Evolutionary conservation across 2,329 filamentous ascomycete species (phyloP), one percentile per base, ranked within the genome.

Genomic region (Cucurbitaria berberidis): DNA sequence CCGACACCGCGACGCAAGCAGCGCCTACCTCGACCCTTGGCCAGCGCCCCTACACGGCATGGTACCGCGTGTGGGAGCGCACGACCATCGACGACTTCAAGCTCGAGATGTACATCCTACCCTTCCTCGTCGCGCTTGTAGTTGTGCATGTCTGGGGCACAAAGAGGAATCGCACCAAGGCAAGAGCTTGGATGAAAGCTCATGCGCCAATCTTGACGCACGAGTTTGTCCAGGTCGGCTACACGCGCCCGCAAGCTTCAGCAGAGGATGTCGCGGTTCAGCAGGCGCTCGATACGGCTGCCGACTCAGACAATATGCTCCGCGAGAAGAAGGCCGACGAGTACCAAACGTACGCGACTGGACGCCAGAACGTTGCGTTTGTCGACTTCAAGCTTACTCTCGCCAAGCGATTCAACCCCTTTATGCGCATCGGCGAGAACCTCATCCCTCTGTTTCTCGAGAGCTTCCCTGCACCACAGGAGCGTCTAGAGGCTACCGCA

Each of bases 41-140:
- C 43, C 60, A 77, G 78, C 76, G 81, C 22, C 89, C 90, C 13
- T 97, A 89, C 76, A 96, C 92, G 45, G 91, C 91, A 81, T 99
- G 95, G 95, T 99, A 98, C 80, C 91, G 92, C 51, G 82, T 98
- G 57, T 95, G 96, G 84, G 93, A 98, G 84, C 91, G 95, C 70
- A 87, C 93, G 69, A 87, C 87, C 22, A 80, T 88, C 55, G 83
- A 82, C 69, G 95, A 99, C 75, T 99, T 99, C 83, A 87, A 87
- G 78, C 84, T 88, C 68, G 95, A 99, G 80, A 89, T 90, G 54
- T 79, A 92, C 74, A 89, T 99, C 67, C 79, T 97, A 55, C 84
- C 85, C 29, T 81, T 92, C 69, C 85, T 97, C 64, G 70, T 87
- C 48, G 62, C 96, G 47, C 84, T 97, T 61, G 81, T 97, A 61